A percentile compares a stretch with the other conserved stretches of the same genome.
Evolutionary conservation across 768 basidiomycete species (phyloP).

Genomic region (Pholiota conissans): DNA sequence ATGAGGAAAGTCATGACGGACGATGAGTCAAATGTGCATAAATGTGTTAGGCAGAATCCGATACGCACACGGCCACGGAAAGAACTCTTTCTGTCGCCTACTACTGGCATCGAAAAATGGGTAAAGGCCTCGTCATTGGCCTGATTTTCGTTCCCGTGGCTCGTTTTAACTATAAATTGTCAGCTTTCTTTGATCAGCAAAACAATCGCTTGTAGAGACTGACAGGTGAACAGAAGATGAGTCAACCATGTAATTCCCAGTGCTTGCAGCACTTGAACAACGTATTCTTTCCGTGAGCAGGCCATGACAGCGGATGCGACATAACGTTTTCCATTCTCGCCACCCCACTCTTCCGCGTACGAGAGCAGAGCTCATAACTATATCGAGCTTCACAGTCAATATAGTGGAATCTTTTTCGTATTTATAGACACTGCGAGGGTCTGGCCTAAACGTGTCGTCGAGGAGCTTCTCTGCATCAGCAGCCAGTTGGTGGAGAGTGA

Average conservation of each 20-base stretch:
- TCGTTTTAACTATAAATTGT: conserved; percentile 13
- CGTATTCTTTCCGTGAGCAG: conserved; percentile 12
- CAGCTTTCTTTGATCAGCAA: background rate
- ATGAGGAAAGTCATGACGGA: conserved; percentile 1
- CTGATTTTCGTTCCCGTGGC: background rate
- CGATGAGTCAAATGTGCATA: no score
- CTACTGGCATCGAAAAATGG: background rate
- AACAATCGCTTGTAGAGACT: background rate
- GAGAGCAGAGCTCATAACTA: conserved; percentile 15
- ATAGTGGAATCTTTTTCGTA: background rate
- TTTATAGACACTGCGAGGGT: conserved; percentile 3
- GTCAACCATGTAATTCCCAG: conserved; percentile 12
- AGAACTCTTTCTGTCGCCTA: background rate
- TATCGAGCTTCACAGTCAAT: conserved; percentile 12
- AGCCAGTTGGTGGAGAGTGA: conserved; percentile 10
- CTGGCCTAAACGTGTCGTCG: conserved; percentile 8
- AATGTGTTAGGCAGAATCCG: background rate
- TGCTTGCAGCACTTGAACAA: conserved; percentile 11
- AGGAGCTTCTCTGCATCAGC: conserved; percentile 8
- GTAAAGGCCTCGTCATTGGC: background rate
- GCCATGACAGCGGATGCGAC: conserved; percentile 14
- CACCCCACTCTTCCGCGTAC: conserved; percentile 15
- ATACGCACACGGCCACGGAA: conserved; percentile 4
- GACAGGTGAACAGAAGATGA: conserved; percentile 17
- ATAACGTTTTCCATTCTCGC: conserved; percentile 17